Conservation (phyloP, 2,329 filamentous ascomycete genomes). For the Chalaropsis ovoidea region DNA sequence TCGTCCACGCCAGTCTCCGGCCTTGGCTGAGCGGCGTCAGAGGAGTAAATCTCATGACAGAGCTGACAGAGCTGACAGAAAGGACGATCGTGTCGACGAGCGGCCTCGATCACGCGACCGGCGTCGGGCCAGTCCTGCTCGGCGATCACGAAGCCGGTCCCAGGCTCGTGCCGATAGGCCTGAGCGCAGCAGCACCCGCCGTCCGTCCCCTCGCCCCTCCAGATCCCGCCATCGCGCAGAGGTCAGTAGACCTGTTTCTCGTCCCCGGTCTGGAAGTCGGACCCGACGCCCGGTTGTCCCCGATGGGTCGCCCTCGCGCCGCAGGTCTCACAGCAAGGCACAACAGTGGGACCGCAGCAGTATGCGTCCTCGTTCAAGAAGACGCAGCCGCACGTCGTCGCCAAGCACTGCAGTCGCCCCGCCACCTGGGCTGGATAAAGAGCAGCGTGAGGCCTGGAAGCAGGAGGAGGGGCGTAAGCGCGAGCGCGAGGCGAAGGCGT, state of each 20-base stretch:
- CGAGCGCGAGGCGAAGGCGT: conserved; percentile 54
- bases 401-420: conserved; percentile 33
- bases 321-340: conserved; percentile 8
- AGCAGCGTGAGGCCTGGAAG: conserved; percentile 49
- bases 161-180: conserved; percentile 25
- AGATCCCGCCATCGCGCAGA: conserved; percentile 28
- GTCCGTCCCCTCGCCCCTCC: conserved; percentile 18
- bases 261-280: conserved; percentile 22
- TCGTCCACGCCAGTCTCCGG: conserved; percentile 30
- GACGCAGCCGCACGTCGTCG: conserved; percentile 38
- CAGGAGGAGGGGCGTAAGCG: conserved; percentile 52
- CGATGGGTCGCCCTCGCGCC: conserved; percentile 21
- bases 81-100: conserved; percentile 30
- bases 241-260: conserved; percentile 3
- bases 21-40: conserved; percentile 30
- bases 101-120: conserved; percentile 30
- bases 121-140: conserved; percentile 29
- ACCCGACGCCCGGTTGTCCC: conserved; percentile 26
- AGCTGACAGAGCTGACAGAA: conserved; percentile 28
- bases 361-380: conserved; percentile 34
- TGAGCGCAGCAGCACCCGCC: conserved; percentile 33
- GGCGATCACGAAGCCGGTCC: conserved; percentile 32
- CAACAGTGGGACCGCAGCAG: conserved; percentile 28
- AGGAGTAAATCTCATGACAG: conserved; percentile 7
- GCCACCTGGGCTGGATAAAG: conserved; percentile 37